Conservation (phyloP, 2,329 filamentous ascomycete species). For the Rugonectria rugulosa region DNA sequence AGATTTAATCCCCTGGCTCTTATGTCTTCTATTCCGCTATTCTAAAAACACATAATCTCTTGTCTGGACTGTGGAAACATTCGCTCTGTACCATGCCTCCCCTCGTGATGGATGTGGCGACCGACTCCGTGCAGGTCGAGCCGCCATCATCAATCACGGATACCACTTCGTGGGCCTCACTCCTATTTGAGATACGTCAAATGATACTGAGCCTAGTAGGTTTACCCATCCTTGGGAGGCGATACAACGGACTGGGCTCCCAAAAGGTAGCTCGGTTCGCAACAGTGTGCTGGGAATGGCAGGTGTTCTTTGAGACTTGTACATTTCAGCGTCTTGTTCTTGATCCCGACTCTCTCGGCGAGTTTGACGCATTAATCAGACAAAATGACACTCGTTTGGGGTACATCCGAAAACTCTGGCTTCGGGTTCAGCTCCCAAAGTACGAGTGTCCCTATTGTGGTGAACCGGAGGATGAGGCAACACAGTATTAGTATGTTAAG, state of each 20-base stretch:
- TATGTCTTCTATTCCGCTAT: constrained; percentile 7
- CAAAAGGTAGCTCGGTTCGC: constrained; percentile 20
- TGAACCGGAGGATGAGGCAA: constrained; percentile 17
- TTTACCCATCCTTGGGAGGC: constrained; percentile 11
- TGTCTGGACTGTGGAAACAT: constrained; percentile 1
- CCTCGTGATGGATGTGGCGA: constrained; percentile 12
- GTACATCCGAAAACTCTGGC: constrained; percentile 25
- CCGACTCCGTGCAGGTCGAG: constrained; percentile 10
- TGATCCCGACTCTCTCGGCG: constrained; percentile 17
- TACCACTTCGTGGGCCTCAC: constrained; percentile 16
- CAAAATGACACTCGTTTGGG: constrained; percentile 23
- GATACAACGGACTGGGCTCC: constrained; percentile 4
- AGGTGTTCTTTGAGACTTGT: constrained; percentile 21
- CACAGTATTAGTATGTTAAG: constrained; percentile 20
- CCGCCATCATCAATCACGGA: constrained; percentile 11
- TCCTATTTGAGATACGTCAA: constrained; percentile 19
- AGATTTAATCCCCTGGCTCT: constrained; percentile 1
- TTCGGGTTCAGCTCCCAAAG: constrained; percentile 20
- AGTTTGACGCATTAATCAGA: constrained; percentile 17
- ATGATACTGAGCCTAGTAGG: constrained; percentile 17
- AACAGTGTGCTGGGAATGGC: constrained; percentile 23
- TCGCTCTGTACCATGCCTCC: constrained; percentile 6
- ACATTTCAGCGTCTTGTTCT: constrained; percentile 26
- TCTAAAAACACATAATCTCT: constrained; percentile 7
- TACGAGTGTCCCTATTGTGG: constrained; percentile 24